Base-by-base conservation (phyloP, 805 yeast species). In the Saturnispora diversa region DNA sequence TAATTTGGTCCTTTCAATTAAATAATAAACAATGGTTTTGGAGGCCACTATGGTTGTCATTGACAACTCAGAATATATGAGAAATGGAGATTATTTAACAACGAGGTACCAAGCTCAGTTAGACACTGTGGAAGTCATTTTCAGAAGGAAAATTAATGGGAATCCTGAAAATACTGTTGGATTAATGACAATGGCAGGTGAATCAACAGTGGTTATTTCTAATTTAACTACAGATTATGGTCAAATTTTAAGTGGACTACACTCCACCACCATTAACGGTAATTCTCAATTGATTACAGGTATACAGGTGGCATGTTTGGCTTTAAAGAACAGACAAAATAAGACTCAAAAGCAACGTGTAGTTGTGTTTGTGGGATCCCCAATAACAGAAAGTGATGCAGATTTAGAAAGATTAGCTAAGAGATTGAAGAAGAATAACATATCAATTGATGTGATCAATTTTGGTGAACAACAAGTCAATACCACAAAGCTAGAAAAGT, bases 151-250 rank as follows among this genome's bases (percentile, higher is more conserved):
- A 63, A 76, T 85, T 47, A 80, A 81, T 56, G 68, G 87, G 38
- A 92, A 94, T 60, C 97, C 97, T 6, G 97, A 92, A 62, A 85
- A 76, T 62, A 82, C 95, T 1, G 95, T 90, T 25, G 98, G 97
- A 1, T 66, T 92, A 41, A 72, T 92, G 66, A 77, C 95, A 13
- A 77, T 82, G 66, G 94, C 92, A 5, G 97, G 97, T 21, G 68
- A 69, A 12, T 82, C 85, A 5, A 92, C 95, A 1, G 76, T 77
- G 50, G 96, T 92, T n/a, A 69, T 87, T 47, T 81, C 87, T 19
- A 88, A 96, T 5, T 72, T 88, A 50, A 87, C 97, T 0, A 69
- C 80, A 0, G 95, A 88, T 56, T 83, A 77, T 51, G 96, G 96
- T 34, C 84, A 80, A 59, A 74, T 92, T 39, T 68, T 88, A 48